These are phyloP conservation scores for Chrysoporthe puriensis DNA, from an alignment of 2,329 filamentous ascomycete species.

Conservation along the genomic window DNA sequence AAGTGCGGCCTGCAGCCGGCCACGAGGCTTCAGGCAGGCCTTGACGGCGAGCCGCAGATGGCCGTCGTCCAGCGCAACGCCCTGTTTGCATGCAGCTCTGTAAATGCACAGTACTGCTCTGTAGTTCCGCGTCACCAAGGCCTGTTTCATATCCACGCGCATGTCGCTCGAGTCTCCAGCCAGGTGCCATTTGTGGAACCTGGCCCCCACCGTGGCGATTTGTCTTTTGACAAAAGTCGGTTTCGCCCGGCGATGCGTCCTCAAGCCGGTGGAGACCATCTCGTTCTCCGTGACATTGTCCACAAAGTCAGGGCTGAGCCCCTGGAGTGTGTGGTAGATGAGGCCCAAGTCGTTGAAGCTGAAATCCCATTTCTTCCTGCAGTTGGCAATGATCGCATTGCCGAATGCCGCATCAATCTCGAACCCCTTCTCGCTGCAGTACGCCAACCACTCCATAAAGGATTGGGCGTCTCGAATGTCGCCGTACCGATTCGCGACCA, in stretches of 20 bases:
- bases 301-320: conserved; percentile 38
- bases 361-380: conserved; percentile 43
- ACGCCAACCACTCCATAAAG: conserved; percentile 46
- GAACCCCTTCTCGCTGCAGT: conserved; percentile 43
- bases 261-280: conserved; percentile 22
- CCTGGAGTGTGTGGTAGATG: conserved; percentile 41
- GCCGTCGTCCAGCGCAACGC: conserved; percentile 43
- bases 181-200: conserved; percentile 13
- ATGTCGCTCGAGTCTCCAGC: conserved; percentile 15
- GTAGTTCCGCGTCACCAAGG: conserved; percentile 17
- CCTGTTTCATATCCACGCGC: conserved; percentile 25
- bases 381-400: conserved; percentile 45
- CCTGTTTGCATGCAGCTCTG: conserved; percentile 39
- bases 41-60: conserved; percentile 54
- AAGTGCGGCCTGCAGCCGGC: conserved; percentile 40
- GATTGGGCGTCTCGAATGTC: conserved; percentile 42
- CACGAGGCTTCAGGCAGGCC: conserved; percentile 42
- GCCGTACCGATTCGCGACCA: conserved; percentile 50
- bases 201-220: conserved; percentile 16
- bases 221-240: conserved; percentile 18
- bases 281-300: conserved; percentile 43
- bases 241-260: conserved; percentile 8
- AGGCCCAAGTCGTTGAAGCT: conserved; percentile 40
- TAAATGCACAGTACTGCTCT: conserved; percentile 40
- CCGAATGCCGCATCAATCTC: conserved; percentile 42